A percentile compares a stretch with the other conserved stretches of the same genome.
Conservation (phyloP, 2,329 filamentous ascomycete species). For the Clonostachys chloroleuca region DNA sequence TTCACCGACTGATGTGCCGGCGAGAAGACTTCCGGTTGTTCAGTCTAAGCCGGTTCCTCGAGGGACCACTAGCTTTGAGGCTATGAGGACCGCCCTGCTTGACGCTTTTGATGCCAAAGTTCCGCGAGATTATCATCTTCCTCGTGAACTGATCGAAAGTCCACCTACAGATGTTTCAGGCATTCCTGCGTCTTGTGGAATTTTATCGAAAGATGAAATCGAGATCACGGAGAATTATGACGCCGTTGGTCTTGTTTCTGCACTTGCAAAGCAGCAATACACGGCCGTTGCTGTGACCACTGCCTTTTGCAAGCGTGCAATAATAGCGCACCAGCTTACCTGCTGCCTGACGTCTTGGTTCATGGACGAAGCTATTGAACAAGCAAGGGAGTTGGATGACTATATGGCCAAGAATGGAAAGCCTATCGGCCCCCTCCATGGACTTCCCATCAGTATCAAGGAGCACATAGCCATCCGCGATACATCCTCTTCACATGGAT, state of each 20-base stretch:
- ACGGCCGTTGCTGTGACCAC: neutral
- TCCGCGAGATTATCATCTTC: no score
- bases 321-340: constrained; percentile 9
- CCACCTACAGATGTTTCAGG: constrained; percentile 15
- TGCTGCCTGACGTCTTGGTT: constrained; percentile 43
- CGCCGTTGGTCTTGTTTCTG: constrained; percentile 28
- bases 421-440: constrained; percentile 55
- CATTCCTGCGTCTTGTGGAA: constrained; percentile 30
- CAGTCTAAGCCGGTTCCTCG: no score
- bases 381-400: constrained; percentile 38
- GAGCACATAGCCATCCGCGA: constrained; percentile 29
- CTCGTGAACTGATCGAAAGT: no score
- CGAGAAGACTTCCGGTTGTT: no score
- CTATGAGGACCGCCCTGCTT: no score
- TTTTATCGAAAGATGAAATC: constrained; percentile 38
- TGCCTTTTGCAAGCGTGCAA: neutral
- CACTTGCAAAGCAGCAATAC: constrained; percentile 32
- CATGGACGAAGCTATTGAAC: constrained; percentile 38
- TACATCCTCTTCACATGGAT: neutral
- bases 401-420: constrained; percentile 28
- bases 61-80: no score
- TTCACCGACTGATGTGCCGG: no score
- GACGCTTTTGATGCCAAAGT: no score
- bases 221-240: constrained; percentile 42
- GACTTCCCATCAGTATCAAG: constrained; percentile 42